Evolutionary conservation across 2,329 filamentous ascomycete species (phyloP), one percentile per base, ranked within the genome.

Genomic region (Sporothrix inflata): DNA sequence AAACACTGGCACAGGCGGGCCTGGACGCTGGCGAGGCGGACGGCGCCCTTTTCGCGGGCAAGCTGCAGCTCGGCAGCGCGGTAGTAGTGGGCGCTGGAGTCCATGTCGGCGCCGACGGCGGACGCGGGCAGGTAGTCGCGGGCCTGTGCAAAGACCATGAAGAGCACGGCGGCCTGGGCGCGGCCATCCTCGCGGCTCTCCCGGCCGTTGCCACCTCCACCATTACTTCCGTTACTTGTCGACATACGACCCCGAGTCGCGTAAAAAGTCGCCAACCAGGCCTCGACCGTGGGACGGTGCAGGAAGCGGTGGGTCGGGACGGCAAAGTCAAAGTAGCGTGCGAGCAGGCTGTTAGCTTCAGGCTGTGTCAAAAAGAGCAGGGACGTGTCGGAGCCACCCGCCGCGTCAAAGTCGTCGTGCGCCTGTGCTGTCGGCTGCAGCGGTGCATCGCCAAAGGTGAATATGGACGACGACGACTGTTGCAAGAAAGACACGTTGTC

Each of bases 401-500:
- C 27, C 5, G 16, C 38, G 24, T 70, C 53, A 4, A 34, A 6
- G 16, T 49, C 40, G 34, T 73, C 71, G 5, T 65, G 61, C 5
- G n/a, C 38, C 47, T 67, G 65, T 30, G 72, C 47, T 5, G 30
- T 40, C 16, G 66, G 66, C 21, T 69, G 69, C 5, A 74, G 67
- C 1, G 72, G 72, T 0, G 84, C 80, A 75, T 88, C 86, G 14
- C 83, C 85, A 74, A 84, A 85, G 0, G 84, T 83, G 75, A 86
- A 85, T 30, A 86, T 85, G 51, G 65, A 72, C 6, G 71, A 61
- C 1, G 84, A 83, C 1, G 81, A 81, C 40, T 82, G 78, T 27
- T 81, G 80, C 4, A 82, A 81, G 69, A 77, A 79, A 69, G 77
- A 75, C 2, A 79, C 74, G 38, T 81, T 81, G 67, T 83, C 80